phyloP scores from a whole-genome alignment of 2,329 filamentous ascomycete genomes.

The Venturia asperata region DNA sequence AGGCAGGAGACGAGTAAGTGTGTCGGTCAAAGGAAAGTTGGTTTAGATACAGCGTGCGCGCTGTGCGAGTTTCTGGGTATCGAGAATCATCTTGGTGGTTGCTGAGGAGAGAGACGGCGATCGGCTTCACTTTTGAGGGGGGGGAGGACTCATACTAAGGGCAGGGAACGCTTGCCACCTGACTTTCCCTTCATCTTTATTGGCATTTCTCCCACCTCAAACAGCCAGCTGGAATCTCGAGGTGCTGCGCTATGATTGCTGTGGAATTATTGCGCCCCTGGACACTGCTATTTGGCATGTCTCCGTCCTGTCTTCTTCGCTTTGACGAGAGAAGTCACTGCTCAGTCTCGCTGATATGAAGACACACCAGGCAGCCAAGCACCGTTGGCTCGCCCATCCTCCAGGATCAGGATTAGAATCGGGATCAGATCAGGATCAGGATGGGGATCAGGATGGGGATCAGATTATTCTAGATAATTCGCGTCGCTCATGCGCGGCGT shows the following conservation, averaged over 20 bases:
- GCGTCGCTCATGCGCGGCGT: neutral
- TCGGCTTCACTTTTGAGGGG: neutral
- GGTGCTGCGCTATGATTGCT: neutral
- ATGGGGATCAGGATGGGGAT: too few relatives aligned
- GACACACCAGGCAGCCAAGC: neutral
- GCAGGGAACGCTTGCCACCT: neutral
- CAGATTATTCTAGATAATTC: neutral
- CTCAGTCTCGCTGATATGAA: neutral
- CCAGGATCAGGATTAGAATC: too few relatives aligned
- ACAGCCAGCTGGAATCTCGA: neutral
- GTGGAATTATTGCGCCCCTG: neutral
- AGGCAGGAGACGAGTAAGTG: neutral
- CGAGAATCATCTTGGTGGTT: neutral
- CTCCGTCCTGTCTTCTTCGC: neutral
- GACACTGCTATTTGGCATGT: conserved; percentile 9
- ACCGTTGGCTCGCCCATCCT: neutral
- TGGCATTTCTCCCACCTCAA: neutral
- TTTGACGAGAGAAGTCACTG: neutral
- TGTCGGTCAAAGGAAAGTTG: neutral
- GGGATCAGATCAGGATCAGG: too few relatives aligned
- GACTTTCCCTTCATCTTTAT: neutral
- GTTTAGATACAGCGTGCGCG: conserved; percentile 5
- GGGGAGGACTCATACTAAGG: neutral
- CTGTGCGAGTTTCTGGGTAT: neutral
- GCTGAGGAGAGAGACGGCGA: neutral